Evolutionary conservation across 2,329 filamentous ascomycete species (phyloP), one percentile per base, ranked within the genome.

Genomic region (Aspergillus sp.): DNA sequence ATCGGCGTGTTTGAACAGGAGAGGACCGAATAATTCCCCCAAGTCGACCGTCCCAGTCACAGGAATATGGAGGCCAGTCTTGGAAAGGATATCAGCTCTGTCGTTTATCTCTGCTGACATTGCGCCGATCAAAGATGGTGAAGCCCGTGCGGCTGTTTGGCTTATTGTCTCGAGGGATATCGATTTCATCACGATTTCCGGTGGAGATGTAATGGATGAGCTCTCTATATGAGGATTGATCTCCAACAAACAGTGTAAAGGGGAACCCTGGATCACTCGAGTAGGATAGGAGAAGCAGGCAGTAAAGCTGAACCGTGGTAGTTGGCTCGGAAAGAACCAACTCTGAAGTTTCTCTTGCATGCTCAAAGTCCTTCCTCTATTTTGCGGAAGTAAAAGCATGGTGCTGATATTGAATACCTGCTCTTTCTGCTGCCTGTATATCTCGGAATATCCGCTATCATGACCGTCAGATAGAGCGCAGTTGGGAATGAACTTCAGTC

Each of bases 291-390:
- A 17, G 11, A 64, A 58, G 1, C 46, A 44, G 1, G 54, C 59
- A 4, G 46, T 53, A 27, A 64, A 63, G 40, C 56, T 58, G 46
- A 63, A 63, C 9, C 49, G 46, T n/a, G 62, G 58, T 7, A 62
- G 39, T n/a, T 57, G 62, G 15, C 45, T 34, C 1, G 61, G 50
- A 19, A 52, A 56, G n/a, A 61, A 39, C 62, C 57, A 58, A 2
- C 59, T 57, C 20, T 54, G 54, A 2, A 63, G 37, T 37, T 55
- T 64, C 17, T 63, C 61, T 13, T 51, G 51, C 2, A 57, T 9
- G 1, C 27, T 52, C 11, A 61, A 17, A 8, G 22, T 55, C n/a
- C 57, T 55, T 2, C 61, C 59, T 19, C 42, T 48, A n/a, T 61
- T 64, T 9, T 57, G 52, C 4, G 59, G 59, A 13, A 61, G 49